Evolutionary conservation across 2,329 filamentous ascomycete genomes (phyloP), one percentile per base, ranked within the genome.

Genomic region (Thelonectria discophora): DNA sequence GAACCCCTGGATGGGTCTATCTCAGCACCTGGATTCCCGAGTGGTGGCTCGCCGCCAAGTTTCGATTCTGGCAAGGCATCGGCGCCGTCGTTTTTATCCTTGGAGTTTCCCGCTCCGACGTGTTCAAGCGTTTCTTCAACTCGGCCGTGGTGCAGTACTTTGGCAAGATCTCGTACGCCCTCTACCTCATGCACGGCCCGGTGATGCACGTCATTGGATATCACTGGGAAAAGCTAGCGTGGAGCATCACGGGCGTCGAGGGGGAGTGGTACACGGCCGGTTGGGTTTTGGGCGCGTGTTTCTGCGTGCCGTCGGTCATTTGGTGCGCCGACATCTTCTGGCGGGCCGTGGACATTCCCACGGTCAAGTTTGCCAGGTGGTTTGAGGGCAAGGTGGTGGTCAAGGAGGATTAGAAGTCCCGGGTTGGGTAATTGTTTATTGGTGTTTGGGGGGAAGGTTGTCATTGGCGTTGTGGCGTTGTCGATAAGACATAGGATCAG

Each of bases 131-230:
- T 17, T 75, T 86, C 58, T 86, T 88, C 74, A 82, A 82, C 69
- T 75, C 77, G 1, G 69, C 74, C 2, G 66, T 79, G 15, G 77
- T 86, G 3, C 85, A 87, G 69, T 88, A 88, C 73, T 76, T 88
- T 6, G 86, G 86, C 60, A 82, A 82, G 69, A 83, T 88, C 65
- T 87, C 84, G 54, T 89, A 86, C 69, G 82, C 84, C 51, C 71
- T 89, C 24, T 89, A 89, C 72, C 79, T 89, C 13, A 83, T 88
- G 77, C 86, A 89, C 70, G 84, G 85, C 1, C 83, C 84, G 3
- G 79, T 82, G 2, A 79, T 84, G 69, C 84, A 86, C 66, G 80
- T 80, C 2, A 67, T 83, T 17, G 85, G 85, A 11, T 87, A 86
- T 66, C 76, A 80, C 34, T 80, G 81, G 60, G 79, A 86, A 69